These are phyloP conservation scores for Heterobasidion parviporum DNA, from an alignment of 1,284 basidiomycete genomes.

Conservation along the genomic window DNA sequence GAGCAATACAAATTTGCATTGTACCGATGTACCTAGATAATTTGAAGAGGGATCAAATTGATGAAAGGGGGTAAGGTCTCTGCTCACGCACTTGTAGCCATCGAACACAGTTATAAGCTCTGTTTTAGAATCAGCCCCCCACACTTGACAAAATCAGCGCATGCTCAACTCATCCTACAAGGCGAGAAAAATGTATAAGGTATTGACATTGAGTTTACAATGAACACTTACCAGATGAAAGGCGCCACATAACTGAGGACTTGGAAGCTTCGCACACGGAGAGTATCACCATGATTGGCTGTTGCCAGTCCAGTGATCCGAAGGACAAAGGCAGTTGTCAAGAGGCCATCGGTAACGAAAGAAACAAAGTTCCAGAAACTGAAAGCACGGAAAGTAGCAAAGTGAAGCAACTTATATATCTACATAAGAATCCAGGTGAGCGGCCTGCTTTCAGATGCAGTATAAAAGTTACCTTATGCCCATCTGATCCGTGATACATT, in stretches of 20 bases:
- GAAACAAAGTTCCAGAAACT: constrained; percentile 79
- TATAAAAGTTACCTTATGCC: constrained; percentile 46
- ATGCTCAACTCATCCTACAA: constrained; percentile 67
- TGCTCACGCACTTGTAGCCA: constrained; percentile 60
- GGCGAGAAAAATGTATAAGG: background rate
- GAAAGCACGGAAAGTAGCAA: constrained; percentile 63
- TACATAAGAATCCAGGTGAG: constrained; percentile 18
- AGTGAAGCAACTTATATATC: constrained; percentile 58
- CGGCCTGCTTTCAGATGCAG: background rate
- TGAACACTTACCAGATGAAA: constrained; percentile 65
- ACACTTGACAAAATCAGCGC: constrained; percentile 2
- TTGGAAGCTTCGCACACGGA: constrained; percentile 75
- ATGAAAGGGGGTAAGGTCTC: too few relatives aligned
- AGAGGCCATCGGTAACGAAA: constrained; percentile 63
- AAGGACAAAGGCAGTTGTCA: constrained; percentile 67
- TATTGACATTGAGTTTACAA: background rate
- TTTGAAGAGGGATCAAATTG: background rate
- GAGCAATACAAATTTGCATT: constrained; percentile 79
- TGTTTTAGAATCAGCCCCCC: constrained; percentile 20
- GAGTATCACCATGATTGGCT: constrained; percentile 28
- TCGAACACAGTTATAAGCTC: constrained; percentile 77
- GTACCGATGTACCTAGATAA: constrained; percentile 63
- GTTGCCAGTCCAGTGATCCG: constrained; percentile 58
- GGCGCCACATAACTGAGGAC: constrained; percentile 81
- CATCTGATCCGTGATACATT: constrained; percentile 31